Conservation (phyloP, 306 rosid species). For the Cucumis hystrix region DNA sequence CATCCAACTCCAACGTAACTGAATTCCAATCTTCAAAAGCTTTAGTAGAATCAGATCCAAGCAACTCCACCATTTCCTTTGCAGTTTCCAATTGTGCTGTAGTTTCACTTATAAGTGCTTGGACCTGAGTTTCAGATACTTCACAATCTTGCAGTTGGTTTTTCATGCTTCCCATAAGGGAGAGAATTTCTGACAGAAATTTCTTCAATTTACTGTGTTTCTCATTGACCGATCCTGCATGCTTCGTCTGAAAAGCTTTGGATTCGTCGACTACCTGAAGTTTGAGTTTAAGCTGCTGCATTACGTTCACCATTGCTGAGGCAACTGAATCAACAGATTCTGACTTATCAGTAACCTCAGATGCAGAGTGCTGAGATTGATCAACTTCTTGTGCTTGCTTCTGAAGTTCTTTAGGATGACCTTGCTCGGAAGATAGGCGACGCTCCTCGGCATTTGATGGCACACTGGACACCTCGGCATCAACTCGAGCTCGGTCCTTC, state of each 20-base stretch:
- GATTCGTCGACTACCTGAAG: conserved; percentile 45
- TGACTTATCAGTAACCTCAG: conserved; percentile 35
- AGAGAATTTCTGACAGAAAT: conserved; percentile 46
- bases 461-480: conserved; percentile 47
- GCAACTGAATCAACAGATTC: conserved; percentile 38
- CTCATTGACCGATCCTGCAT: conserved; percentile 27
- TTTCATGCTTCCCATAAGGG: conserved; percentile 54
- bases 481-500: conserved; percentile 54
- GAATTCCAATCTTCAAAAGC: conserved; percentile 39
- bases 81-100: conserved; percentile 56
- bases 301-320: conserved; percentile 39
- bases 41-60: conserved; percentile 38
- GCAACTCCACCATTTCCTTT: conserved; percentile 38
- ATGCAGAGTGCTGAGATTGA: conserved; percentile 30
- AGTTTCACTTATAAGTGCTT: conserved; percentile 40
- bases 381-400: conserved; percentile 30
- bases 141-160: conserved; percentile 39
- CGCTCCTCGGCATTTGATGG: conserved; percentile 54
- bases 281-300: conserved; percentile 49
- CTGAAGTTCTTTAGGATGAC: conserved; percentile 31
- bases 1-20: conserved; percentile 40
- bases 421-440: conserved; percentile 38
- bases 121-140: conserved; percentile 58
- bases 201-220: conserved; percentile 48
- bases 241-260: conserved; percentile 36